phyloP scores from a whole-genome alignment of 2,329 filamentous ascomycete genomes.

The Waltergamsia citrina region DNA sequence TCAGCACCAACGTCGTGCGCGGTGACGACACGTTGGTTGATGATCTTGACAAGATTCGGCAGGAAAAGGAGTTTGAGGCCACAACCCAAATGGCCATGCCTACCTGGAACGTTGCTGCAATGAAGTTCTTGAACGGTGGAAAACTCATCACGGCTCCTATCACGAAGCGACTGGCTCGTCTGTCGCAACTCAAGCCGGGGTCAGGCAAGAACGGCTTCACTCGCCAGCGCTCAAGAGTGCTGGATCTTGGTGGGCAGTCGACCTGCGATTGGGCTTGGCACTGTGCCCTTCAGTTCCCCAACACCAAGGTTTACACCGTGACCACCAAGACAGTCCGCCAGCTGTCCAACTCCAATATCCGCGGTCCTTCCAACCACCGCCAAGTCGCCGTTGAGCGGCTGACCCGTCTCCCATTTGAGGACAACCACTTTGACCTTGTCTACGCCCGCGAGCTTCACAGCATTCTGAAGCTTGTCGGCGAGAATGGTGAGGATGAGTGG shows the following conservation, averaged over 20 bases:
- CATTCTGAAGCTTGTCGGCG: slow-evolving; percentile 64
- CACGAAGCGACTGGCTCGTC: slow-evolving; percentile 48
- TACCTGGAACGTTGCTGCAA: slow-evolving; percentile 52
- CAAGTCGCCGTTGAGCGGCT: slow-evolving; percentile 70
- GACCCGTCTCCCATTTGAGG: slow-evolving; percentile 74
- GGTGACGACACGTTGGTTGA: slow-evolving; percentile 57
- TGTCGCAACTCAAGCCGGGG: slow-evolving; percentile 38
- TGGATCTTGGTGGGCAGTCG: slow-evolving; percentile 79
- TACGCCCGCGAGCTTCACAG: slow-evolving; percentile 82
- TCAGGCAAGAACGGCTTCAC: slow-evolving; percentile 31
- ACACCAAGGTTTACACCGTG: slow-evolving; percentile 80
- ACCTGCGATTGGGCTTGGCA: slow-evolving; percentile 96
- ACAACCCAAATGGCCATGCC: slow-evolving; percentile 58
- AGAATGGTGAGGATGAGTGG: slow-evolving; percentile 74
- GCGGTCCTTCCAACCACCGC: slow-evolving; percentile 80
- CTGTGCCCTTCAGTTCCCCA: slow-evolving; percentile 75
- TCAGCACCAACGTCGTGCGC: slow-evolving; percentile 63
- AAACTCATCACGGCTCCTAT: slow-evolving; percentile 54
- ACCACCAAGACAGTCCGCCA: slow-evolving; percentile 65
- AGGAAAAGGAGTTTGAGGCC: slow-evolving; percentile 74
- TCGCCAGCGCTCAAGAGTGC: slow-evolving; percentile 53
- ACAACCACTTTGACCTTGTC: slow-evolving; percentile 83
- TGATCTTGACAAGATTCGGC: slow-evolving; percentile 52
- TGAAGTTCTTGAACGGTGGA: slow-evolving; percentile 54
- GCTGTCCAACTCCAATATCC: slow-evolving; percentile 63